phyloP scores from a whole-genome alignment of 805 yeast genomes.

The Monosporozyma solicola region DNA sequence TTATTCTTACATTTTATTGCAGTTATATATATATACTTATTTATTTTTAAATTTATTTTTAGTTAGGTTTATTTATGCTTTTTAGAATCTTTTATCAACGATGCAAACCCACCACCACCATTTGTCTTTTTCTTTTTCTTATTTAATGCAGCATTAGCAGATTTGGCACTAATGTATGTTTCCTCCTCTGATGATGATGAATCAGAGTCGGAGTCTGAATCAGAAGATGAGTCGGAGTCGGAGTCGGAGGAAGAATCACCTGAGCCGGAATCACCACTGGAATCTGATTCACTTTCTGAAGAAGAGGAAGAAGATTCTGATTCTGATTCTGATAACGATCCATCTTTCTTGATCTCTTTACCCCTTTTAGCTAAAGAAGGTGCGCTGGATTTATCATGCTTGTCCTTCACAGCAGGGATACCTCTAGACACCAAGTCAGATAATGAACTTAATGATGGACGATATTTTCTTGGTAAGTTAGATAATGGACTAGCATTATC shows the following conservation, averaged over 20 bases:
- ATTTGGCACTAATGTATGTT: constrained; percentile 37
- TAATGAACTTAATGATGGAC: constrained; percentile 42
- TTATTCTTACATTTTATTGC: neutral
- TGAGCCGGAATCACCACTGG: neutral
- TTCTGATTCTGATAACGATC: constrained; percentile 3
- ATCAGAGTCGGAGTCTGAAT: constrained; percentile 14
- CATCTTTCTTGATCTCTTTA: neutral
- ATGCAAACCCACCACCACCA: constrained; percentile 37
- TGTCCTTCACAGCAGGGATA: constrained; percentile 57
- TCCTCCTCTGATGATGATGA: constrained; percentile 20
- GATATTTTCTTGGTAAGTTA: constrained; percentile 23
- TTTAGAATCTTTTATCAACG: constrained; percentile 40
- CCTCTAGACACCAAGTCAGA: constrained; percentile 56
- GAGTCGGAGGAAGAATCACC: constrained; percentile 1
- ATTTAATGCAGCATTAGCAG: constrained; percentile 35
- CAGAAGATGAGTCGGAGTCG: constrained; percentile 13
- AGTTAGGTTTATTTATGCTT: constrained; percentile 12
- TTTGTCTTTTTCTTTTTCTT: constrained; percentile 27
- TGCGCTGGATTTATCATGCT: constrained; percentile 5
- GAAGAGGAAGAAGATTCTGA: constrained; percentile 15
- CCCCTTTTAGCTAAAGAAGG: constrained; percentile 1
- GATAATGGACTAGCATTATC: constrained; percentile 8
- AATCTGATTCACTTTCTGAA: constrained; percentile 8
- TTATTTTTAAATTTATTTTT: neutral
- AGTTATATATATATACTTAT: neutral